Evolutionary conservation across 306 rosid species (phyloP), one percentile per base, ranked within the genome.

Genomic region (Casuarina equisetifolia): DNA sequence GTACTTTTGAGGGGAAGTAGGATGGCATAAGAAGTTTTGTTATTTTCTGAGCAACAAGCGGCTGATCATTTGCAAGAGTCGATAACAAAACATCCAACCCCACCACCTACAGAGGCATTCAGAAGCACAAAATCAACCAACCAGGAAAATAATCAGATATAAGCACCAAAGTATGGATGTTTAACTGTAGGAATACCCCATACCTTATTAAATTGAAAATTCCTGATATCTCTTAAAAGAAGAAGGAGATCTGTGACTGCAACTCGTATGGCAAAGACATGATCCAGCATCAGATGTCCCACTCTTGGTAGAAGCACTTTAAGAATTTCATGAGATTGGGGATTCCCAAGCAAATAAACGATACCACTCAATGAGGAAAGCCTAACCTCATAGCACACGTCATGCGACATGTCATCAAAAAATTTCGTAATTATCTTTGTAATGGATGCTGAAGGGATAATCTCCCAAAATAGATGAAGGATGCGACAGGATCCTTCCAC

Each of bases 131-230:
- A 80, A 64, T 53, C 74, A 67, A 74, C 35, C 53, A 73, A 80
- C 59, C 68, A 58, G 25, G 77, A 75, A 55, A 85, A 48, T 77
- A 40, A 69, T 38, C 20, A 71, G 70, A 77, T 0, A 80, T 45
- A 45, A 45, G 45, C 12, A 72, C 32, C 55, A 52, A 72, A 69
- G 12, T 51, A 15, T 44, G 38, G 32, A 58, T 75, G 74, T 69
- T 51, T 45, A 53, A 76, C 42, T 72, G 68, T 20, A 51, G 44
- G 78, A 79, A 73, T 70, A 44, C 35, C 17, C 0, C 32, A 49
- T 78, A 92, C 98, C 96, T 91, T 91, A 82, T 92, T 86, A 83
- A 95, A 95, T 84, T 91, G 98, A 76, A 88, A 89, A 86, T 88
- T 86, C 64, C 78, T 85, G 72, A 88, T 79, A 85, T 87, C 92